A percentile compares a stretch with the other conserved stretches of the same genome.
Conservation (phyloP, 2,329 filamentous ascomycete species). For the Zymoseptoria passerinii region DNA sequence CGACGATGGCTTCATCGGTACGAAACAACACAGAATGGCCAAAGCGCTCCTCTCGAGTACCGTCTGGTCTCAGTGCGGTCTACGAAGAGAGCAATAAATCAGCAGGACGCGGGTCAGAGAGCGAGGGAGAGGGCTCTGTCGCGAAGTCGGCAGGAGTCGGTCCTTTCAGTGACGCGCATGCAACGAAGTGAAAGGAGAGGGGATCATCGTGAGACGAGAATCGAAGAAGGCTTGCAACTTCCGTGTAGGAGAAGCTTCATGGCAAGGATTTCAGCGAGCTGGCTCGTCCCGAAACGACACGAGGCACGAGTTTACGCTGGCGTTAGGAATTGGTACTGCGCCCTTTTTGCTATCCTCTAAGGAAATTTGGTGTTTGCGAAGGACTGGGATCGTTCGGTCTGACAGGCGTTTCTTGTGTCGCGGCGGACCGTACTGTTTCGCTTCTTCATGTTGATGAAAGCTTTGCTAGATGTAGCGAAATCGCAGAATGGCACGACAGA, state of each 20-base stretch:
- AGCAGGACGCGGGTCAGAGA: slow-evolving; percentile 21
- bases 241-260: background rate
- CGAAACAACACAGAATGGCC: slow-evolving; percentile 12
- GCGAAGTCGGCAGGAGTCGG: slow-evolving; percentile 3
- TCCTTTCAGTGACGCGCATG: slow-evolving; percentile 28
- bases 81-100: slow-evolving; percentile 38
- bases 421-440: background rate
- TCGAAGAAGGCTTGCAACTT: background rate
- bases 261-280: background rate
- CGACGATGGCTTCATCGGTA: slow-evolving; percentile 29
- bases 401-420: background rate
- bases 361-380: background rate
- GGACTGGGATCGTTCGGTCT: background rate
- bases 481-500: background rate
- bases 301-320: background rate
- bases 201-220: background rate
- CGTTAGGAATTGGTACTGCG: background rate
- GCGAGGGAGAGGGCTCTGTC: slow-evolving; percentile 16
- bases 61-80: slow-evolving; percentile 35
- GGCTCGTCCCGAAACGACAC: background rate
- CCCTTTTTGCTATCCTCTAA: background rate
- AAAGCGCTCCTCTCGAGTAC: slow-evolving; percentile 12
- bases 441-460: background rate
- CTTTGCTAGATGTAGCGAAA: background rate
- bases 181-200: slow-evolving; percentile 8